phyloP scores from a whole-genome alignment of 108 stramenopile species.

The Cyclostephanos tholiformis region DNA sequence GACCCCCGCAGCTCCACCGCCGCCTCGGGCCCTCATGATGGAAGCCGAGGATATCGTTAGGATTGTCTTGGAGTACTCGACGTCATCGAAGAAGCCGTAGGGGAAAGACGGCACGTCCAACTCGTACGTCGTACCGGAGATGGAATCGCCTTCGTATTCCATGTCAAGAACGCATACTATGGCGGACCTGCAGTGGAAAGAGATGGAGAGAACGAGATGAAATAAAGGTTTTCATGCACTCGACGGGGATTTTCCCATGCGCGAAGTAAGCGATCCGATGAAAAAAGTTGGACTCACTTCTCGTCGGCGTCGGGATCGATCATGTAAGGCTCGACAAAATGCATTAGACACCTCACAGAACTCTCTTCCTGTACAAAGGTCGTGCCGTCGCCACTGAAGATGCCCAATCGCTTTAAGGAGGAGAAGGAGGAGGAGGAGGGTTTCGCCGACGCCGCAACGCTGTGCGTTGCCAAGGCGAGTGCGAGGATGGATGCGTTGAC shows the following conservation, averaged over 20 bases:
- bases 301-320: neutral
- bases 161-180: neutral
- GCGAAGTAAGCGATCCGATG: neutral
- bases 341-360: neutral
- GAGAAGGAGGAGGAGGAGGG: neutral
- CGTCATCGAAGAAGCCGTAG: neutral
- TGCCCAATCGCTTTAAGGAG: neutral
- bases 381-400: neutral
- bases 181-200: neutral
- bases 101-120: neutral
- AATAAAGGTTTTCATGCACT: no score
- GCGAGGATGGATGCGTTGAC: neutral
- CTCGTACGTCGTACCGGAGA: neutral
- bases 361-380: neutral
- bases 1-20: neutral
- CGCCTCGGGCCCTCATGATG: neutral
- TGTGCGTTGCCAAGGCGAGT: neutral
- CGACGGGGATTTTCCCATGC: neutral
- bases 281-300: neutral
- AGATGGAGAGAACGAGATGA: neutral
- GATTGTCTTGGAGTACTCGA: neutral
- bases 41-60: neutral
- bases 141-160: neutral
- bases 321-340: neutral
- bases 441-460: neutral